Percentiles rank a stretch among this genome's conserved stretches.
Evolutionary conservation across 345 rosid species (phyloP).

Genomic region (Hibiscus tridactylites): DNA sequence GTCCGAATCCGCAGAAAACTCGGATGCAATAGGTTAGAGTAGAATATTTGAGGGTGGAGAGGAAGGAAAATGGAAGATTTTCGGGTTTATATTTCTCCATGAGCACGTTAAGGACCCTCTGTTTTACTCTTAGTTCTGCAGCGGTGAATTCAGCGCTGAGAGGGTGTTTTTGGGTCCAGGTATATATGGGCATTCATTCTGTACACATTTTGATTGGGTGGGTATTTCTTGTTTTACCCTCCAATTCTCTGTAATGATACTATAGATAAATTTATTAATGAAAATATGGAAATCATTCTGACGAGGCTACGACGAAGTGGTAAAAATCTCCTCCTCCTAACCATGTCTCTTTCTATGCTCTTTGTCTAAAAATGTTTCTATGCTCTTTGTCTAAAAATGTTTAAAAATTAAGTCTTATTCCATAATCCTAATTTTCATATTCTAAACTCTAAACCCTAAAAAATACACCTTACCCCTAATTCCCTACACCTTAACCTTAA

Average conservation of each 20-base stretch:
- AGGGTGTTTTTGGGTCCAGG: background rate
- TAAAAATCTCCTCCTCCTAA: no score
- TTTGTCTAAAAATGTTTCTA: no score
- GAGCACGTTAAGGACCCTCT: background rate
- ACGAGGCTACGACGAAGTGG: no score
- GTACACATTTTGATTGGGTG: conserved; percentile 21
- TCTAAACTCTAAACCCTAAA: no score
- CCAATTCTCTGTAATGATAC: conserved; percentile 18
- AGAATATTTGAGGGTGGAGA: background rate
- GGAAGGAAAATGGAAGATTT: background rate
- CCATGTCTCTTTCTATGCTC: no score
- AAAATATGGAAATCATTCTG: conserved; percentile 11
- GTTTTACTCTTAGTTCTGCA: background rate
- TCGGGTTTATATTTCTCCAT: background rate
- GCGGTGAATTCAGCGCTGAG: background rate
- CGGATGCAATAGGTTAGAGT: background rate
- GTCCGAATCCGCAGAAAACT: background rate
- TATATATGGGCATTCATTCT: conserved; percentile 5
- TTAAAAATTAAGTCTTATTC: no score
- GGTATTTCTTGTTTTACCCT: conserved; percentile 13
- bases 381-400: no score
- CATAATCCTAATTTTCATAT: no score
- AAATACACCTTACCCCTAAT: no score
- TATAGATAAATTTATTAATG: conserved; percentile 8
- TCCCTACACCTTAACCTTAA: no score